phyloP scores from a whole-genome alignment of 208 protist genomes.

The Kentomonas sorsogonicus region DNA sequence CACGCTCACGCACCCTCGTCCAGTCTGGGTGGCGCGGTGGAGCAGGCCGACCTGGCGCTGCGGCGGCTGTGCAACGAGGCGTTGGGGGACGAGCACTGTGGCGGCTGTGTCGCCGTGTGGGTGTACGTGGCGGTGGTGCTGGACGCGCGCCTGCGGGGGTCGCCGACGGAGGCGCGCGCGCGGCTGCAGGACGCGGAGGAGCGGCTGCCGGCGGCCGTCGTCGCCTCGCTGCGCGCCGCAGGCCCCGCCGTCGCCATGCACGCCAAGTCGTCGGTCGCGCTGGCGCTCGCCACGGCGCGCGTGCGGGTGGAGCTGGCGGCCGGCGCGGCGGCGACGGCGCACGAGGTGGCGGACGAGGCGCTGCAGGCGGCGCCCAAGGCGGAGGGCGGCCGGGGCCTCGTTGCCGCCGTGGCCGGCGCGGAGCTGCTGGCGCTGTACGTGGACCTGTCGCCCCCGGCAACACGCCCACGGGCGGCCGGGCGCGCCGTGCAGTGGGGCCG shows the following conservation, averaged over 20 bases:
- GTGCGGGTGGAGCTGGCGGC: conserved; percentile 31
- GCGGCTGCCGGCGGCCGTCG: neutral
- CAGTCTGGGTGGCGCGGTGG: neutral
- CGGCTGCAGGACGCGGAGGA: conserved; percentile 21
- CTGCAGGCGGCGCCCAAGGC: conserved; percentile 65
- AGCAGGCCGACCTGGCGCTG: conserved; percentile 21
- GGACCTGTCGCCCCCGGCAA: conserved; percentile 45
- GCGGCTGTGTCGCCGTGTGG: conserved; percentile 39
- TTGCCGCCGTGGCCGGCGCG: conserved; percentile 32
- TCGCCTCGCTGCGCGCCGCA: neutral
- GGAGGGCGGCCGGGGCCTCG: conserved; percentile 40
- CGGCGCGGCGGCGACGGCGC: conserved; percentile 27
- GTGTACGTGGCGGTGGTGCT: conserved; percentile 52
- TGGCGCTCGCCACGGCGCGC: conserved; percentile 20
- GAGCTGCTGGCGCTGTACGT: conserved; percentile 62
- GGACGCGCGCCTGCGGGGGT: too few species aligned
- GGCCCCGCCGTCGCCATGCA: too few species aligned
- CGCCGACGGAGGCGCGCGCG: conserved; percentile 17
- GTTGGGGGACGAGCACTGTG: conserved; percentile 39
- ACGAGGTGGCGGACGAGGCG: conserved; percentile 58
- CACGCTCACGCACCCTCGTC: neutral
- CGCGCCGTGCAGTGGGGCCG: conserved; percentile 67
- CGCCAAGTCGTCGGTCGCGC: too few species aligned
- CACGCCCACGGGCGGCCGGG: conserved; percentile 49
- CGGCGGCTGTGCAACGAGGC: conserved; percentile 40